phyloP scores from a whole-genome alignment of 1,284 basidiomycete species.

The Baeospora myosura region DNA sequence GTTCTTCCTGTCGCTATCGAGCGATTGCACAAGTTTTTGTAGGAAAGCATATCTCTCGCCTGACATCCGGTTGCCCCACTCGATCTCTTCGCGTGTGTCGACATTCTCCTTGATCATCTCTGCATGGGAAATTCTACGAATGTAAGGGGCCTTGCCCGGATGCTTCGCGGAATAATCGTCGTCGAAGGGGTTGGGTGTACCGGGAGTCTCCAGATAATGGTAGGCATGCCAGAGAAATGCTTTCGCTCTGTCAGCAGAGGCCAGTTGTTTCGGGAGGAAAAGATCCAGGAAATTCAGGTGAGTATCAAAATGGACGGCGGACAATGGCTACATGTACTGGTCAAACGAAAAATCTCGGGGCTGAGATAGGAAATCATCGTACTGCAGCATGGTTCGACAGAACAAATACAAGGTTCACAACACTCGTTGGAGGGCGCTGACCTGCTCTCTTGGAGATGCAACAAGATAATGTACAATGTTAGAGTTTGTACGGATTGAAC shows the following conservation, averaged over 20 bases:
- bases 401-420: slow-evolving; percentile 75
- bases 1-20: slow-evolving; percentile 41
- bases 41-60: slow-evolving; percentile 55
- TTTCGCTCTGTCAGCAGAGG: slow-evolving; percentile 62
- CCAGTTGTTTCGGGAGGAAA: slow-evolving; percentile 67
- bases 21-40: slow-evolving; percentile 44
- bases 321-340: slow-evolving; percentile 45
- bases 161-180: slow-evolving; percentile 46
- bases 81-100: slow-evolving; percentile 59
- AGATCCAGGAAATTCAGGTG: slow-evolving; percentile 74
- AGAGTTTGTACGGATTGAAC: slow-evolving; percentile 4
- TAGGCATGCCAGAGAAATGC: slow-evolving; percentile 78
- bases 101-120: slow-evolving; percentile 57
- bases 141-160: slow-evolving; percentile 47
- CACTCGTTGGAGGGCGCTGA: slow-evolving; percentile 65
- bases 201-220: slow-evolving; percentile 64
- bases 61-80: slow-evolving; percentile 64
- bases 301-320: slow-evolving; percentile 66
- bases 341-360: slow-evolving; percentile 3
- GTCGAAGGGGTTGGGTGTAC: slow-evolving; percentile 56
- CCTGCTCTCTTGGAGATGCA: slow-evolving; percentile 40
- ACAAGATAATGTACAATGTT: slow-evolving; percentile 1
- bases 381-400: slow-evolving; percentile 65
- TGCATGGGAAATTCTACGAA: slow-evolving; percentile 40
- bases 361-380: slow-evolving; percentile 20